Conservation (phyloP, 1,284 basidiomycete genomes). For the Austropuccinia psidii region DNA sequence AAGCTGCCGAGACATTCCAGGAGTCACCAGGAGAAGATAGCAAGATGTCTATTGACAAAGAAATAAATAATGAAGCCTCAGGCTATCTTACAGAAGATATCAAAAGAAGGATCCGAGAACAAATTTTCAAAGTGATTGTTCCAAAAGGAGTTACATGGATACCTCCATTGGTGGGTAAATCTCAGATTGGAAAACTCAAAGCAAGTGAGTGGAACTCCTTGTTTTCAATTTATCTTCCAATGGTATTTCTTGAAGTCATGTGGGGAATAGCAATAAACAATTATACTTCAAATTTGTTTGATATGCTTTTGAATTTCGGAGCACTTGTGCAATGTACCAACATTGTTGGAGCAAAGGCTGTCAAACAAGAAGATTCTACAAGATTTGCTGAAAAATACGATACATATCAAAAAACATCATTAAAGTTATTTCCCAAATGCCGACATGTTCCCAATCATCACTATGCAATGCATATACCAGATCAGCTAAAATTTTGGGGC, state of each 20-base stretch:
- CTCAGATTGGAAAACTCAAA: background rate
- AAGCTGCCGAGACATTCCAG: too few relatives aligned
- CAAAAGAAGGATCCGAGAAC: too few relatives aligned
- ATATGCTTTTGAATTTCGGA: background rate
- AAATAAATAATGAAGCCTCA: too few relatives aligned
- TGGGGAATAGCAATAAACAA: too few relatives aligned
- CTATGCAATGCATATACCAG: slow-evolving; percentile 1
- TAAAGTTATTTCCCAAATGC: background rate
- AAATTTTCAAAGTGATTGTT: too few relatives aligned
- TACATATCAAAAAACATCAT: background rate
- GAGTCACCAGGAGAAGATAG: too few relatives aligned
- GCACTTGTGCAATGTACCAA: background rate
- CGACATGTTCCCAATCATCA: background rate
- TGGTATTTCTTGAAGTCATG: background rate
- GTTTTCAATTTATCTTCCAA: background rate
- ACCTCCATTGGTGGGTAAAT: too few relatives aligned
- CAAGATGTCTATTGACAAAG: too few relatives aligned
- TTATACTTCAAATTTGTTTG: background rate
- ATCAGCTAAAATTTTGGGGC: background rate
- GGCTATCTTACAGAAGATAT: too few relatives aligned
- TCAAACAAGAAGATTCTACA: background rate
- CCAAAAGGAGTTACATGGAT: too few relatives aligned
- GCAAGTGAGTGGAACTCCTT: background rate
- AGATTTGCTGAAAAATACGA: background rate
- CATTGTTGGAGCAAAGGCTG: background rate